These are phyloP conservation scores for Fraxinus sp. DNA, from an alignment of 305 asterid species.

Conservation along the genomic window DNA sequence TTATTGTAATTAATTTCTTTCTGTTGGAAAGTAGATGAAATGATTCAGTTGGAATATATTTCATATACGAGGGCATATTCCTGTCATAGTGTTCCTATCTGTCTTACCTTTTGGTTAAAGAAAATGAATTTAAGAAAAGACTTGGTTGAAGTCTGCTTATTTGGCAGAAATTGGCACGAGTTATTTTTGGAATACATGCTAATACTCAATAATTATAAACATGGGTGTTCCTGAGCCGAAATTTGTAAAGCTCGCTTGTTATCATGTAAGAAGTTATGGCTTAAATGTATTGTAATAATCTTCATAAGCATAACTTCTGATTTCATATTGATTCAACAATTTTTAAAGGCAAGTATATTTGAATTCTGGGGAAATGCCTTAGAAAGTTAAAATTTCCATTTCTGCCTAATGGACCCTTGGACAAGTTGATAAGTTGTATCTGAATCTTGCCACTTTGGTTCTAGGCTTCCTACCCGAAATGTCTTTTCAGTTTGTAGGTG, in stretches of 20 bases:
- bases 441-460: background rate
- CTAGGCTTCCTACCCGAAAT: background rate
- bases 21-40: background rate
- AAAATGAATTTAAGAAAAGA: background rate
- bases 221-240: background rate
- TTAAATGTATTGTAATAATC: background rate
- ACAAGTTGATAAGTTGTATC: background rate
- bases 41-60: conserved; percentile 6
- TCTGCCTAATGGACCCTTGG: background rate
- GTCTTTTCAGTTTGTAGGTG: background rate
- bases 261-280: background rate
- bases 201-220: background rate
- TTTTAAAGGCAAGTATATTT: background rate
- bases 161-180: background rate
- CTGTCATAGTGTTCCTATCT: background rate
- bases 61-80: background rate
- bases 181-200: background rate
- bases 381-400: background rate
- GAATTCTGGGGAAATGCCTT: background rate
- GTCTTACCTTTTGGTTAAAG: background rate
- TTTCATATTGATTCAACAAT: background rate
- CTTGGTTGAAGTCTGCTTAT: conserved; percentile 4
- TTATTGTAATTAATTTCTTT: background rate
- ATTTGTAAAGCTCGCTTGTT: background rate
- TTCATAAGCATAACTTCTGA: background rate